Percentiles rank a stretch among this genome's conserved stretches.
Conservation (phyloP, 1,139 yeast species). For the Taphrina wiesneri region DNA sequence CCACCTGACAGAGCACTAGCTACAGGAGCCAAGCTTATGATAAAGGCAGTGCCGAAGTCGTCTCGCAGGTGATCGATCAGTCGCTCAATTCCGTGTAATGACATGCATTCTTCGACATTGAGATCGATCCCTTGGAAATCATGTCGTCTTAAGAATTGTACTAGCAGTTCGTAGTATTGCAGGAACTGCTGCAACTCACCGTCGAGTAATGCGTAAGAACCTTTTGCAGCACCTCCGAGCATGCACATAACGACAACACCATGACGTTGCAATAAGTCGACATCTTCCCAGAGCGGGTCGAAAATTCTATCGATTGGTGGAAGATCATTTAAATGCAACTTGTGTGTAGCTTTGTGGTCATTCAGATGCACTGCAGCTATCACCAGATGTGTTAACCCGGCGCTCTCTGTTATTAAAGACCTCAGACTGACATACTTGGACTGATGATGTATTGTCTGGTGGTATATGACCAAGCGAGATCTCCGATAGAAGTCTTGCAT, state of each 20-base stretch:
- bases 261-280: not conserved
- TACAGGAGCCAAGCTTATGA: constrained; percentile 27
- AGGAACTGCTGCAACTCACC: not conserved
- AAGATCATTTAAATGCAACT: constrained; percentile 7
- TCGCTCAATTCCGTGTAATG: constrained; percentile 16
- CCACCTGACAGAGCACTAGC: constrained; percentile 21
- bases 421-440: not conserved
- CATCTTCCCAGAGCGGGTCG: constrained; percentile 23
- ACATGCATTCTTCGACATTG: constrained; percentile 24
- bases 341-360: not conserved
- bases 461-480: constrained; percentile 14
- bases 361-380: constrained; percentile 25
- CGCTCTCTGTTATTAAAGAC: not conserved
- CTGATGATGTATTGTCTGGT: constrained; percentile 22
- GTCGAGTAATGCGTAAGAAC: constrained; percentile 12
- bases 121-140: constrained; percentile 19
- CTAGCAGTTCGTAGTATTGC: constrained; percentile 1
- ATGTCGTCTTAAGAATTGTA: not conserved
- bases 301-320: not conserved
- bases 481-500: no score
- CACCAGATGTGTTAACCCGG: constrained; percentile 13
- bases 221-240: constrained; percentile 30
- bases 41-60: constrained; percentile 6
- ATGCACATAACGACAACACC: constrained; percentile 17
- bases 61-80: constrained; percentile 11